phyloP scores from a whole-genome alignment of 768 basidiomycete genomes.

The Podaxis carcinomalis region DNA sequence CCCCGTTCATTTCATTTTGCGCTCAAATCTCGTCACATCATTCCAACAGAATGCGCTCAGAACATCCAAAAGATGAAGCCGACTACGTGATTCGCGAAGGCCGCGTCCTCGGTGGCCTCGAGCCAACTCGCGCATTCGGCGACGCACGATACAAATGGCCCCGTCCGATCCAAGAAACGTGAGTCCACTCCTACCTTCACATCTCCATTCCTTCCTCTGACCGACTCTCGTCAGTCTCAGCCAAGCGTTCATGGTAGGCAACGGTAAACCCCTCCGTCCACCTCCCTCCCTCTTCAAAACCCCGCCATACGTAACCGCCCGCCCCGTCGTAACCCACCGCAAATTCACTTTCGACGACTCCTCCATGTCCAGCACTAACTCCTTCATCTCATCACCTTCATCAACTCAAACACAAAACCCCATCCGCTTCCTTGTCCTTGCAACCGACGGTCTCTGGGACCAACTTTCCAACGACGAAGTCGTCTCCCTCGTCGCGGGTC shows the following conservation, averaged over 20 bases:
- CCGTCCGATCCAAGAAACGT: slow-evolving; percentile 67
- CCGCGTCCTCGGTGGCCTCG: slow-evolving; percentile 82
- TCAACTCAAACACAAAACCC: slow-evolving; percentile 25
- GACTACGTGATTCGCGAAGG: slow-evolving; percentile 72
- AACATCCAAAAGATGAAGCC: slow-evolving; percentile 78
- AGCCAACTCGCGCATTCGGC: slow-evolving; percentile 84
- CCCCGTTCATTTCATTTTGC: not conserved
- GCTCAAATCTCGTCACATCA: not conserved
- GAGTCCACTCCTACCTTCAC: slow-evolving; percentile 18
- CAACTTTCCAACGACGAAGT: slow-evolving; percentile 78
- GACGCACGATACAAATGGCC: slow-evolving; percentile 91
- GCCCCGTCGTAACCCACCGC: slow-evolving; percentile 77
- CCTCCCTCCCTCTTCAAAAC: slow-evolving; percentile 68
- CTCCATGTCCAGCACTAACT: slow-evolving; percentile 36
- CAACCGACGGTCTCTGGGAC: slow-evolving; percentile 85
- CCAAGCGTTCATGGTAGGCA: slow-evolving; percentile 65
- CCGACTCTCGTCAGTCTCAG: slow-evolving; percentile 35
- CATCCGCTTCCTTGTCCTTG: slow-evolving; percentile 80
- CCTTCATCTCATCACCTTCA: slow-evolving; percentile 15
- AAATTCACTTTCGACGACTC: slow-evolving; percentile 34
- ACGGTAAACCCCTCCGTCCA: slow-evolving; percentile 51
- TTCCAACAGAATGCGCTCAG: slow-evolving; percentile 61
- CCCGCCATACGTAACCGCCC: slow-evolving; percentile 88
- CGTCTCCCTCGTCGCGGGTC: slow-evolving; percentile 80
- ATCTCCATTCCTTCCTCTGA: not conserved